Evolutionary conservation across 2,329 filamentous ascomycete species (phyloP).

Genomic region (Paraphaeosphaeria sporulosa): DNA sequence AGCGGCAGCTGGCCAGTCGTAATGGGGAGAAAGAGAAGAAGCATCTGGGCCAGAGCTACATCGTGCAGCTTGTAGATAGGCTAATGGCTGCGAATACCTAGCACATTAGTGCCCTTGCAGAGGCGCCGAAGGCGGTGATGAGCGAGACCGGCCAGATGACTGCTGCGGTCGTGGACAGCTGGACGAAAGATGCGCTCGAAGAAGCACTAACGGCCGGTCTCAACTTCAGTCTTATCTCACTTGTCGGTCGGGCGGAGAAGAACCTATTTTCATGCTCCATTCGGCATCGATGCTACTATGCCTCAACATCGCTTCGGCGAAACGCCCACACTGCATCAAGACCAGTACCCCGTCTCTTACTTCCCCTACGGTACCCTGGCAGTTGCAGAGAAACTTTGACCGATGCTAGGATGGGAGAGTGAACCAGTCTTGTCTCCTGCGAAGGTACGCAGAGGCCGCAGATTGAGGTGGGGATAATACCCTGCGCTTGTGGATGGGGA

Average conservation of each 20-base stretch:
- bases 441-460: not conserved
- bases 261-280: constrained; percentile 1
- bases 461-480: constrained; percentile 12
- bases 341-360: constrained; percentile 16
- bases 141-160: not conserved
- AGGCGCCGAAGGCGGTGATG: not conserved
- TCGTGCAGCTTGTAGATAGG: not conserved
- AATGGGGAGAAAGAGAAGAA: not conserved
- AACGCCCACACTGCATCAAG: not conserved
- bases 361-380: constrained; percentile 24
- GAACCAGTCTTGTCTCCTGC: not conserved
- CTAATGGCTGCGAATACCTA: constrained; percentile 2
- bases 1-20: not conserved
- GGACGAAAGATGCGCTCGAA: not conserved
- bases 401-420: not conserved
- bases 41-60: not conserved
- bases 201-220: not conserved
- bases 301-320: constrained; percentile 14
- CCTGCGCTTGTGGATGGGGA: constrained; percentile 15
- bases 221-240: not conserved
- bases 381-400: not conserved
- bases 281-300: constrained; percentile 22
- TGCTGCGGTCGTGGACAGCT: constrained; percentile 6
- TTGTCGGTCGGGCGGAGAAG: not conserved
- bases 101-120: not conserved